Evolutionary conservation across 805 yeast species (phyloP), one percentile per base, ranked within the genome.

Genomic region (Barnettozyma pratensis): DNA sequence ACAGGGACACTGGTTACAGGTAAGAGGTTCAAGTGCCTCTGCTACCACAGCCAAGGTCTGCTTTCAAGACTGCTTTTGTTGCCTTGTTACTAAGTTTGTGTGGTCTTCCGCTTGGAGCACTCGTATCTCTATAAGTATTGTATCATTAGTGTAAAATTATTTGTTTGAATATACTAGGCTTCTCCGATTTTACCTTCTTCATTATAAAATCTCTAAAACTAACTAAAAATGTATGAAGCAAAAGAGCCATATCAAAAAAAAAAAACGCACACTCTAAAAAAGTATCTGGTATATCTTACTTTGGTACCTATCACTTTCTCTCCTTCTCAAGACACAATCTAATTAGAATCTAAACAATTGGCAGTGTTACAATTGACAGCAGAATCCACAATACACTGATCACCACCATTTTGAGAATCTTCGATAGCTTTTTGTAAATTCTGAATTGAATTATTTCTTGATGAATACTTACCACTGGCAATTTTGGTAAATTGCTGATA

Each of bases 361-460:
- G 65, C 64, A 3, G 79, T 64, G 48, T 76, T 74, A 59, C 83
- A 79, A 42, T 76, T 74, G 19, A 75, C 72, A 29, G 74, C 73
- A n/a, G 75, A 74, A 55, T 79, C 83, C 29, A 77, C 73, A 28
- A 75, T 64, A 60, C 83, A 79, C 19, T 66, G 63, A 6, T 66
- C 68, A 30, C 64, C 65, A 11, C 55, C 60, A 7, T 62, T 53
- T 4, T 56, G 54, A 10, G 51, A 47, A 10, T 52, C 53, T 34
- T 36, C 48, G 10, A 47, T 39, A 6, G 53, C 32, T 46, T 43
- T 31, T 14, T 30, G 37, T 11, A 57, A 19, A 8, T 54, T 54
- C 9, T 44, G 48, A 12, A 43, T 44, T 3, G 58, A 54, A 47
- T 49, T 47, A 28, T 50, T 53, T 44, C 56, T 51, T 26, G 64